A percentile compares a stretch with the other conserved stretches of the same genome.
phyloP scores from a whole-genome alignment of 2,329 filamentous ascomycete species.

The Cladosporium austrohemisphaericum region DNA sequence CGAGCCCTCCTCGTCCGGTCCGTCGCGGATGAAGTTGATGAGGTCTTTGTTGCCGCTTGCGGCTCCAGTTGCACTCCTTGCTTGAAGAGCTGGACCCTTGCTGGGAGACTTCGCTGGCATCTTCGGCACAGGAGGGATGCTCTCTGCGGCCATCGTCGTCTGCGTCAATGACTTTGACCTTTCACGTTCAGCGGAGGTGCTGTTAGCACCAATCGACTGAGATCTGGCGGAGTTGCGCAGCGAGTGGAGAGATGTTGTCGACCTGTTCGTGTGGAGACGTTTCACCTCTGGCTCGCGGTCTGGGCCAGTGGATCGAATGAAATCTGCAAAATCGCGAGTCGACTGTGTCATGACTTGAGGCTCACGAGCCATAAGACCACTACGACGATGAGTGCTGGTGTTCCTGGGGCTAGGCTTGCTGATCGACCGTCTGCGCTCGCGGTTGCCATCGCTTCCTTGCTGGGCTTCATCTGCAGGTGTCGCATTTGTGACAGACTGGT shows the following conservation, averaged over 20 bases:
- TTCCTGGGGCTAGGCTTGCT: slow-evolving; percentile 32
- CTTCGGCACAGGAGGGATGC: slow-evolving; percentile 29
- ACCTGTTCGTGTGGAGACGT: slow-evolving; percentile 22
- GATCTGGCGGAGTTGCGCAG: slow-evolving; percentile 21
- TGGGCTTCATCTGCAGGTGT: slow-evolving; percentile 14
- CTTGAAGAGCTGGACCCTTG: slow-evolving; percentile 25
- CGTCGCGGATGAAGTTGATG: slow-evolving; percentile 91
- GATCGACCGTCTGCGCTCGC: slow-evolving; percentile 27
- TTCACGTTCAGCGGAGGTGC: not conserved
- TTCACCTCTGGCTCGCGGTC: slow-evolving; percentile 25
- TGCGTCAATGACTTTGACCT: slow-evolving; percentile 18
- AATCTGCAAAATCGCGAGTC: slow-evolving; percentile 79
- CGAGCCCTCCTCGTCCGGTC: slow-evolving; percentile 58
- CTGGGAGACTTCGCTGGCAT: slow-evolving; percentile 19
- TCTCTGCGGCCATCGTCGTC: slow-evolving; percentile 14
- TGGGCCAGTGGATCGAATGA: slow-evolving; percentile 81
- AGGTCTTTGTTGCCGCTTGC: slow-evolving; percentile 75
- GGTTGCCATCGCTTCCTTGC: not conserved
- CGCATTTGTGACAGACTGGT: slow-evolving; percentile 22
- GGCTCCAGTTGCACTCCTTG: slow-evolving; percentile 57
- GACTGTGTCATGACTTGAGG: slow-evolving; percentile 68
- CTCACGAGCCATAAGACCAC: slow-evolving; percentile 59
- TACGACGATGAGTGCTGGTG: slow-evolving; percentile 28
- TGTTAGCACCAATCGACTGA: slow-evolving; percentile 22
- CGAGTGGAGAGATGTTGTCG: slow-evolving; percentile 26